A percentile compares a stretch with the other conserved stretches of the same genome.
Conservation (phyloP, 208 protist genomes). For the Trypanosoma cruzi region DNA sequence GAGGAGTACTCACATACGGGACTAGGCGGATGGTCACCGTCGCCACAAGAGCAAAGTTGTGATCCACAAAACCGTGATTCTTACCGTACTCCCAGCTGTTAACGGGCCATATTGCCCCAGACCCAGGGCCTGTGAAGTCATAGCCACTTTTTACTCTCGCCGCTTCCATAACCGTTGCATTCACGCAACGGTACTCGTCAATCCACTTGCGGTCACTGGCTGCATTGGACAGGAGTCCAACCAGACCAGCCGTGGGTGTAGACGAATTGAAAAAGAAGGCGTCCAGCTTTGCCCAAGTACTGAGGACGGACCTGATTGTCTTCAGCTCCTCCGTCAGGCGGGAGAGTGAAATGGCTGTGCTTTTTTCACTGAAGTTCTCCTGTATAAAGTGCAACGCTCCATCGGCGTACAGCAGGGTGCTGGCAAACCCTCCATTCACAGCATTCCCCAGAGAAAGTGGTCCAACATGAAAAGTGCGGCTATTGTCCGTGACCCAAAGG, state of each 20-base stretch:
- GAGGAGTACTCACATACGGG: too few relatives aligned
- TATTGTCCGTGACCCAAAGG: slow-evolving; percentile 23
- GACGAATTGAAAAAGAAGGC: neutral
- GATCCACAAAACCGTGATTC: slow-evolving; percentile 20
- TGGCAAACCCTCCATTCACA: slow-evolving; percentile 10
- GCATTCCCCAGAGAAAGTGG: slow-evolving; percentile 18
- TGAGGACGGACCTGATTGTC: slow-evolving; percentile 4
- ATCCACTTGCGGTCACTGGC: neutral
- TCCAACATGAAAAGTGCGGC: slow-evolving; percentile 21
- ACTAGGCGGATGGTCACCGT: slow-evolving; percentile 4
- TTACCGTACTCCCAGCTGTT: too few relatives aligned
- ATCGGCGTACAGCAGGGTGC: slow-evolving; percentile 10
- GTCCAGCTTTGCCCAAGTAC: neutral
- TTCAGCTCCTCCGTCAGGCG: slow-evolving; percentile 11
- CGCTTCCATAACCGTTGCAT: slow-evolving; percentile 2
- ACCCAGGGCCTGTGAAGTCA: too few relatives aligned
- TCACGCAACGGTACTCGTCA: slow-evolving; percentile 20
- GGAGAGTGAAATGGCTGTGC: too few relatives aligned
- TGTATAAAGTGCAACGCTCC: too few relatives aligned
- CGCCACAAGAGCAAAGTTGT: slow-evolving; percentile 19
- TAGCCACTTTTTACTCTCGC: too few relatives aligned
- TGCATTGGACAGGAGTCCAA: slow-evolving; percentile 14
- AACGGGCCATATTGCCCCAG: slow-evolving; percentile 25
- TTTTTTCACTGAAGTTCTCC: too few relatives aligned
- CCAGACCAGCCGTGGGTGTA: slow-evolving; percentile 4